Percentiles rank a stretch among this genome's conserved stretches.
Conservation (phyloP, 2,329 filamentous ascomycete genomes). For the Zasmidium citrigriseum region DNA sequence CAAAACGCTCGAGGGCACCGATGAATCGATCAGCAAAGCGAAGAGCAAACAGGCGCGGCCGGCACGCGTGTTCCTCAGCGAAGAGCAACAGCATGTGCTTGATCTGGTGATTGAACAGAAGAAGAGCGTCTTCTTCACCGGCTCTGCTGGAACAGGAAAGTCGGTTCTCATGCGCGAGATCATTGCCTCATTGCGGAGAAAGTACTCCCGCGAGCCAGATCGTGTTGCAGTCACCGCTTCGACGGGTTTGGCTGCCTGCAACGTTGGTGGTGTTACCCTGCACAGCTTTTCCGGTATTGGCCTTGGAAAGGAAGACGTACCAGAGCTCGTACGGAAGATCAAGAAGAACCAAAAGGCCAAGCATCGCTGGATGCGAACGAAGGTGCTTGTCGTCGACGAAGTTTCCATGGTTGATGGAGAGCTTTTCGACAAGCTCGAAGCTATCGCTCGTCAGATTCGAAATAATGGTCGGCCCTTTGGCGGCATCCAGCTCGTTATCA, state of each 20-base stretch:
- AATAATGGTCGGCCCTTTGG: slow-evolving; percentile 94
- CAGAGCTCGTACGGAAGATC: slow-evolving; percentile 85
- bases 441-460: slow-evolving; percentile 79
- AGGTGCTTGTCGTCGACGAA: slow-evolving; percentile 87
- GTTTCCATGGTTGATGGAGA: slow-evolving; percentile 98
- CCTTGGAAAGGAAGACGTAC: slow-evolving; percentile 83
- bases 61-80: slow-evolving; percentile 70
- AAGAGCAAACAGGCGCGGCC: slow-evolving; percentile 48
- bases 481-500: slow-evolving; percentile 92
- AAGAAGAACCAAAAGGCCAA: slow-evolving; percentile 84
- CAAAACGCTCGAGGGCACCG: slow-evolving; percentile 43
- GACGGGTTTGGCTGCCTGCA: slow-evolving; percentile 92
- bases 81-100: slow-evolving; percentile 82
- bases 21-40: slow-evolving; percentile 52
- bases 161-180: slow-evolving; percentile 94
- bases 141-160: slow-evolving; percentile 91
- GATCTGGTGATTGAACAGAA: slow-evolving; percentile 76
- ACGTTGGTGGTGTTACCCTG: slow-evolving; percentile 91
- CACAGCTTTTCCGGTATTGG: slow-evolving; percentile 97
- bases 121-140: slow-evolving; percentile 96
- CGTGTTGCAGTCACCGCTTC: slow-evolving; percentile 91
- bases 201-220: slow-evolving; percentile 75
- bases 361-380: slow-evolving; percentile 84
- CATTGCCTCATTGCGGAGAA: slow-evolving; percentile 76
- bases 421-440: slow-evolving; percentile 92